Percentiles rank a stretch among this genome's conserved stretches.
These are phyloP conservation scores for Phlebiopsis gigantea DNA, from an alignment of 768 basidiomycete genomes.

Conservation along the genomic window DNA sequence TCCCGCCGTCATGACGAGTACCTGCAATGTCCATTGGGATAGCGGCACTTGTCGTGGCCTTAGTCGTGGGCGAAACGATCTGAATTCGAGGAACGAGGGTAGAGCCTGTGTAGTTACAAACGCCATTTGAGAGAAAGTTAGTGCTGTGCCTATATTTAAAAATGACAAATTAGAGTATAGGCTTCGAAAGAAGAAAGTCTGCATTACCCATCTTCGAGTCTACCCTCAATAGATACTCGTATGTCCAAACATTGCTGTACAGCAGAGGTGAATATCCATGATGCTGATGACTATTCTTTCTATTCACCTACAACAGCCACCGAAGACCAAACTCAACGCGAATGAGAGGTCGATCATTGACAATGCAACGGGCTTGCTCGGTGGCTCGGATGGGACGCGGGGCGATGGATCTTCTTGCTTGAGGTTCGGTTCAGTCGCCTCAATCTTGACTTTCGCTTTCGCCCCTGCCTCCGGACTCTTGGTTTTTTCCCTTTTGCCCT, in stretches of 20 bases:
- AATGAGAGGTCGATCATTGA: constrained; percentile 32
- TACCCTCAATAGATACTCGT: constrained; percentile 66
- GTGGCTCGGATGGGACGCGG: not conserved
- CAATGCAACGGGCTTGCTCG: constrained; percentile 16
- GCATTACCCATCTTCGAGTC: constrained; percentile 51
- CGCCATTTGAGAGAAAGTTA: constrained; percentile 81
- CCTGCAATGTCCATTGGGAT: constrained; percentile 63
- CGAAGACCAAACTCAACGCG: constrained; percentile 61
- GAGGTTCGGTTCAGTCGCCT: not conserved
- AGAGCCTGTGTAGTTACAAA: constrained; percentile 69
- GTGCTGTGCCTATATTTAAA: constrained; percentile 57
- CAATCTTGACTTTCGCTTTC: not conserved
- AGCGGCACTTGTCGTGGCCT: constrained; percentile 69
- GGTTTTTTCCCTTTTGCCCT: not conserved
- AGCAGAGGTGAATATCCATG: not conserved
- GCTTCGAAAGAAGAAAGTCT: constrained; percentile 3
- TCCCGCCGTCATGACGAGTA: constrained; percentile 58
- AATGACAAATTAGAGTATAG: not conserved
- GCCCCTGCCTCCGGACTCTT: not conserved
- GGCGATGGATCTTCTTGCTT: not conserved
- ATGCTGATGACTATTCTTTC: constrained; percentile 38
- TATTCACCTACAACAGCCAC: constrained; percentile 86
- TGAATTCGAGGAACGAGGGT: constrained; percentile 50
- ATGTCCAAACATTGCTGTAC: constrained; percentile 68
- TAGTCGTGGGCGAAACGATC: constrained; percentile 39